These are phyloP conservation scores for Alternaria brassicae DNA, from an alignment of 2,329 filamentous ascomycete species.

Conservation along the genomic window DNA sequence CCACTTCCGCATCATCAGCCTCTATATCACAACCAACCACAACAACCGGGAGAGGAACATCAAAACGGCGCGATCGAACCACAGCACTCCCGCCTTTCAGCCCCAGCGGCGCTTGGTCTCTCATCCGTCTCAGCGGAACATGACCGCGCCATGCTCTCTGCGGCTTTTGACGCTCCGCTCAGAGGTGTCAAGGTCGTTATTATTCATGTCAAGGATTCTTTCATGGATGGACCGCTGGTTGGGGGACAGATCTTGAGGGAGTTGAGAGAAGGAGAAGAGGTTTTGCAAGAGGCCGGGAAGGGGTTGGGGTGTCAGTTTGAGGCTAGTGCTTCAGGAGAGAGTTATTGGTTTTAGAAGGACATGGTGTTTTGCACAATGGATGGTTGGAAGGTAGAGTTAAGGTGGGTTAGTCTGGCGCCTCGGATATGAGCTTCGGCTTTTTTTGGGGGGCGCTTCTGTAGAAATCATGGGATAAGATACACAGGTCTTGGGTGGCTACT, in stretches of 20 bases:
- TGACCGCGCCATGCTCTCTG: slow-evolving; percentile 35
- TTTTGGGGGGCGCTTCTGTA: not conserved
- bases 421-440: not conserved
- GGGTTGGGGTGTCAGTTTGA: slow-evolving; percentile 81
- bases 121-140: slow-evolving; percentile 33
- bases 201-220: slow-evolving; percentile 90
- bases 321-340: slow-evolving; percentile 71
- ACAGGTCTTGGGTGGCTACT: not conserved
- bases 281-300: slow-evolving; percentile 56
- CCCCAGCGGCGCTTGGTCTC: slow-evolving; percentile 36
- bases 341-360: slow-evolving; percentile 55
- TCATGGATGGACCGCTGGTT: slow-evolving; percentile 72
- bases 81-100: slow-evolving; percentile 26
- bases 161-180: slow-evolving; percentile 59
- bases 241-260: slow-evolving; percentile 74
- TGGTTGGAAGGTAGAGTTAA: not conserved
- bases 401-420: not conserved
- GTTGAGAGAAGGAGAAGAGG: slow-evolving; percentile 67
- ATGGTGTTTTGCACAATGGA: not conserved
- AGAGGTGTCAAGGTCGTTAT: slow-evolving; percentile 80
- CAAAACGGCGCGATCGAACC: not conserved
- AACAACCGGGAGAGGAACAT: not conserved
- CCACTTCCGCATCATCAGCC: not conserved
- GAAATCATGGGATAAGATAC: not conserved
- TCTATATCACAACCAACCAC: not conserved